phyloP scores from a whole-genome alignment of 2,329 filamentous ascomycete genomes.

The Exophiala alcalophila region DNA sequence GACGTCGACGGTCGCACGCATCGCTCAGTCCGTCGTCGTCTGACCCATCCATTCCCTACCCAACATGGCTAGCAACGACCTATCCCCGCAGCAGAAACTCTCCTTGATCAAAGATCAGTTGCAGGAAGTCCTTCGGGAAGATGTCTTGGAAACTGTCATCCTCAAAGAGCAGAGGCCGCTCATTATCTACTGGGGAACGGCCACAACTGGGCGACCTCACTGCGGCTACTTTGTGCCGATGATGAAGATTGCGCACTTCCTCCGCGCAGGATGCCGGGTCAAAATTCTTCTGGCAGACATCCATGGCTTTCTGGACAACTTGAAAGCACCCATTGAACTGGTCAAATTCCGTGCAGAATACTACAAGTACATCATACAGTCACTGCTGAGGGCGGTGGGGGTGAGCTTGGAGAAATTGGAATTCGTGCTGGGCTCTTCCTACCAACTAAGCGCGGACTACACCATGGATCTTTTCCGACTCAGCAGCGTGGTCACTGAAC shows the following conservation, averaged over 20 bases:
- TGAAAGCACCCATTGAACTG: conserved; percentile 81
- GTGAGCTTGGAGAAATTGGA: conserved; percentile 75
- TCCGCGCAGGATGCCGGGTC: conserved; percentile 78
- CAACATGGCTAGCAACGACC: conserved; percentile 29
- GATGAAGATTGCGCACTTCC: conserved; percentile 85
- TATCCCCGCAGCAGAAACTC: conserved; percentile 57
- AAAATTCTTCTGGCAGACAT: conserved; percentile 69
- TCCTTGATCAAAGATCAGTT: conserved; percentile 76
- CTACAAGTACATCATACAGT: conserved; percentile 74
- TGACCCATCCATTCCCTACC: conserved; percentile 6
- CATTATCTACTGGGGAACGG: conserved; percentile 84
- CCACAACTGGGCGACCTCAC: conserved; percentile 83
- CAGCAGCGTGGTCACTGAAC: conserved; percentile 65
- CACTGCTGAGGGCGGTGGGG: conserved; percentile 71
- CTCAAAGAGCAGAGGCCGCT: conserved; percentile 64
- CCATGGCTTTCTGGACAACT: conserved; percentile 52
- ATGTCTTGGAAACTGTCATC: conserved; percentile 40
- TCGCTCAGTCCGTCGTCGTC: no score
- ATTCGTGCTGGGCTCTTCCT: conserved; percentile 80
- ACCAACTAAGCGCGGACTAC: conserved; percentile 68
- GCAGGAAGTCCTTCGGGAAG: conserved; percentile 75
- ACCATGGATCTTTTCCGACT: conserved; percentile 86
- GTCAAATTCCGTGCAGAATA: conserved; percentile 78
- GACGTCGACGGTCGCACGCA: no score
- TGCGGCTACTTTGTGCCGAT: conserved; percentile 85